Base-by-base conservation (phyloP, 768 basidiomycete species). In the Basidioascus undulatus region DNA sequence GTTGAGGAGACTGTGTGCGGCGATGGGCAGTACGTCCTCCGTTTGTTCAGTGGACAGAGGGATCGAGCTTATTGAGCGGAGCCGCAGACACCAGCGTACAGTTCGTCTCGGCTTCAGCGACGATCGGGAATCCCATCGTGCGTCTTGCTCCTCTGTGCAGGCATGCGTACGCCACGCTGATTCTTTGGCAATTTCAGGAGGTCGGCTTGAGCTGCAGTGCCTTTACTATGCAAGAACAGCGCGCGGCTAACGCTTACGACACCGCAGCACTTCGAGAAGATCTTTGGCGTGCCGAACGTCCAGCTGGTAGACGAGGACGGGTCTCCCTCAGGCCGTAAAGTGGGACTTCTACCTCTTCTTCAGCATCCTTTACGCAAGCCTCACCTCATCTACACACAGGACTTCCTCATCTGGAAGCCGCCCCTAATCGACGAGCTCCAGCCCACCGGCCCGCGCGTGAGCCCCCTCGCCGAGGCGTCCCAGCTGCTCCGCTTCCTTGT, bases 101-200 rank as follows among this genome's bases (percentile, higher is more conserved):
- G 18, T 83, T 80, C 51, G 69, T 87, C 6, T 83, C 81, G 11
- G 87, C 83, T 52, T 83, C 78, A 45, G 83, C 83, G 27, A 89
- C 83, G 0, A 74, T 89, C 33, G 62, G 72, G 5, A 76, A 80
- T 45, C 80, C 83, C 32, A 18, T 16, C n/a, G 20, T 15, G 20
- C 25, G 21, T 20, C 24, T 28, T 27, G 25, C 5, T 19, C 13
- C n/a, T n/a, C n/a, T n/a, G n/a, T n/a, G n/a, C n/a, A n/a, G n/a
- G n/a, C n/a, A n/a, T n/a, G n/a, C n/a, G n/a, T n/a, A n/a, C n/a
- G n/a, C n/a, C n/a, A n/a, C n/a, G n/a, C n/a, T n/a, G n/a, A n/a
- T n/a, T n/a, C n/a, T n/a, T n/a, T n/a, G n/a, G n/a, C n/a, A n/a
- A n/a, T n/a, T n/a, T n/a, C n/a, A n/a, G n/a, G n/a, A n/a, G n/a